Conservation (phyloP, 192 early-diverging fungal species). For the Mortierella claussenii region DNA sequence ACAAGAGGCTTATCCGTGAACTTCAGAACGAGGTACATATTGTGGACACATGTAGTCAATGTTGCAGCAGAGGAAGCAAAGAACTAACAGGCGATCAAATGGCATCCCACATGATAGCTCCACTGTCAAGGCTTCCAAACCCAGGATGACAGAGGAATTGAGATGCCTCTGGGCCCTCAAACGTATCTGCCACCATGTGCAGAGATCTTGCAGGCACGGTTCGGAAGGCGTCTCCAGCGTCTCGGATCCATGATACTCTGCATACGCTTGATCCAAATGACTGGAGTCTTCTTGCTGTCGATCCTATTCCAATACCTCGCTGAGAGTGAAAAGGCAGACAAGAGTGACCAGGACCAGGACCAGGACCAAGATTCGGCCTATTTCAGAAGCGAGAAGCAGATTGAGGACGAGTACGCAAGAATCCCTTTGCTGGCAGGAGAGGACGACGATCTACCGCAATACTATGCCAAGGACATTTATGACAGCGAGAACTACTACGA, state of each 20-base stretch:
- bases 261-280: conserved; percentile 45
- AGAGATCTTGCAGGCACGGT: conserved; percentile 22
- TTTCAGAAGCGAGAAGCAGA: conserved; percentile 40
- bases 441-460: conserved; percentile 24
- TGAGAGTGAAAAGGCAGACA: conserved; percentile 2
- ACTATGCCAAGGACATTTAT: conserved; percentile 12
- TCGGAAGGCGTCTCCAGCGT: conserved; percentile 28
- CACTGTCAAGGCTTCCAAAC: conserved; percentile 34
- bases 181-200: conserved; percentile 11
- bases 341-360: conserved; percentile 4
- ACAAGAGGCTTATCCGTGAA: conserved; percentile 29
- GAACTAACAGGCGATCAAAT: too few species aligned
- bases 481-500: conserved; percentile 1
- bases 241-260: conserved; percentile 26
- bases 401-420: conserved; percentile 28
- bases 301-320: conserved; percentile 44
- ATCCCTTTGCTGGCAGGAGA: conserved; percentile 22
- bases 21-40: conserved; percentile 36
- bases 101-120: conserved; percentile 2
- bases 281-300: conserved; percentile 34
- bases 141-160: conserved; percentile 14
- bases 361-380: conserved; percentile 25
- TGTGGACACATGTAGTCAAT: neutral
- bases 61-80: too few species aligned
- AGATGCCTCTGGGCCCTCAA: neutral